Base-by-base conservation (phyloP, 1,284 basidiomycete genomes). In the Apiotrichum siamense region DNA sequence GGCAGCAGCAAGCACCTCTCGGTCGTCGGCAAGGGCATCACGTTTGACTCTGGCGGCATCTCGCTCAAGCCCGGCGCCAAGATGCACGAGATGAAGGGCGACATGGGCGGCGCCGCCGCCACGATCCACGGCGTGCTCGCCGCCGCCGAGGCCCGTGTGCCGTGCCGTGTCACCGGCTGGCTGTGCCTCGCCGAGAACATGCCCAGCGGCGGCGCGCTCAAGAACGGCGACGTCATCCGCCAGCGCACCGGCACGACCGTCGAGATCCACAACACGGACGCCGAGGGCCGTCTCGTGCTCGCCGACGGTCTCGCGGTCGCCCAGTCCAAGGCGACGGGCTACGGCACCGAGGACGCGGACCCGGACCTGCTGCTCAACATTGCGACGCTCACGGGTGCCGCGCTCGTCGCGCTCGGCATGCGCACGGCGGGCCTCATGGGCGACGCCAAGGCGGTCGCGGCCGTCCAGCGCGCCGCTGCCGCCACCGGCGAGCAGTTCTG, bases 61-160 rank as follows among this genome's bases (percentile, higher is more conserved):
- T 52, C 50, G 25, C 47, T 56, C 47, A 56, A 56, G 47, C 55
- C 55, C 13, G 36, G 36, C 10, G 39, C 55, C 29, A 49, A 48
- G 44, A 56, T 56, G 55, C 32, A 47, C 41, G 50, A 52, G 55
- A 56, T 56, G 55, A 56, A 56, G 55, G 48, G 50, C 31, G 55
- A 56, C 50, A 56, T 56, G 55, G 50, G 50, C 44, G 55, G 55
- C 32, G 50, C 55, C 17, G 55, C 55, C 5, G 50, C 55, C 0
- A 52, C 50, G 1, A 36, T 56, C 20, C 55, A 56, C 41, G 40
- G 47, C 17, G 55, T 52, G n/a, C 50, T 56, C 26, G 48, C 50
- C 7, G 55, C 50, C 12, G 55, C 55, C 7, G 55, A 56, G 50
- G 50, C 50, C 36, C 43, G 47, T 40, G 31, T 56, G 5, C 41